Evolutionary conservation across 139 green algal genomes (phyloP), one percentile per base, ranked within the genome.

Genomic region (Eudorina sp.): DNA sequence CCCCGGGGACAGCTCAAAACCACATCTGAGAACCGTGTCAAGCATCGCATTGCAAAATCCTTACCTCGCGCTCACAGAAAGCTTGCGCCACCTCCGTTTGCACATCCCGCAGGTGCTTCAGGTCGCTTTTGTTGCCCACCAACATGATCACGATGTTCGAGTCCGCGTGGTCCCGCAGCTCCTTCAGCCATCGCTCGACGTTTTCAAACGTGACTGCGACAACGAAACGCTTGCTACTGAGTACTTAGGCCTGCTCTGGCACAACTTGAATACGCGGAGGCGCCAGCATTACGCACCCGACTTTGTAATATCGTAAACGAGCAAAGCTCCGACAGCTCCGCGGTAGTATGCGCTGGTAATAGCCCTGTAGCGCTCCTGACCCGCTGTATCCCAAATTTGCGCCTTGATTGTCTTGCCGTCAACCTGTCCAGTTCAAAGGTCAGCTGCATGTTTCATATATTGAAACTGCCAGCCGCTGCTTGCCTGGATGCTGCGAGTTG

Each of bases 261-360:
- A n/a, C n/a, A n/a, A n/a, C n/a, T n/a, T n/a, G n/a, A n/a, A n/a
- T n/a, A n/a, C n/a, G n/a, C n/a, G n/a, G n/a, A n/a, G n/a, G n/a
- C n/a, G n/a, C n/a, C n/a, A n/a, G n/a, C n/a, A 72, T 72, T 40
- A 31, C 91, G 36, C 84, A 97, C 95, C 93, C 78, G 96, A 93
- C 94, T 99, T 99, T 38, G 98, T 99, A 84, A 99, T 99, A 91
- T 99, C 98, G 84, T 99, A 99, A 46, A 99, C 98, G 14, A 99
- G 94, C 62, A 99, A 93, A 8, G 98, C 98, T 0, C 98, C 98
- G 0, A 99, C 98, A 48, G 98, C 98, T 16, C 98, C 98, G 19
- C 98, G 92, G 94, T 99, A 99, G 93, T 99, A 99, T 3, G 98
- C 98, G 53, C 95, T 98, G n/a, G 98, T 99, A 91, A 99, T 99